These are phyloP conservation scores for Russula dissimulans DNA, from an alignment of 768 basidiomycete species.

Conservation along the genomic window DNA sequence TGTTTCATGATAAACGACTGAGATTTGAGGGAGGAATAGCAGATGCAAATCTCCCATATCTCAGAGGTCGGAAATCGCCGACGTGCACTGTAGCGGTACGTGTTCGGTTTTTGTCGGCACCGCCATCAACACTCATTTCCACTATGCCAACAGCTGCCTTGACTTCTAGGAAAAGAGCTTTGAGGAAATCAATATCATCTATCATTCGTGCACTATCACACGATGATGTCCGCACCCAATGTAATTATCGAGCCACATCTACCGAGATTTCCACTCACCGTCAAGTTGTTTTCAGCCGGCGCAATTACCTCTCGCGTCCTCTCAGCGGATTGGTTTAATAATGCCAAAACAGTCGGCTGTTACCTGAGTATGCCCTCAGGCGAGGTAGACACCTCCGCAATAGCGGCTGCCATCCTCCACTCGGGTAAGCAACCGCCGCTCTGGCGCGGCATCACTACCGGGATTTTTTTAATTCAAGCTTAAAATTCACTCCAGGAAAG, in stretches of 20 bases:
- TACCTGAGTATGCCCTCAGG: constrained; percentile 73
- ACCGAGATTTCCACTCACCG: background rate
- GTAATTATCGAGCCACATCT: constrained; percentile 27
- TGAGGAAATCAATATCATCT: constrained; percentile 43
- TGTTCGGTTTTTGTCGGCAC: too few species aligned
- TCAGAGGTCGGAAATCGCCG: too few species aligned
- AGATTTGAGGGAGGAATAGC: too few species aligned
- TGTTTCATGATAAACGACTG: too few species aligned
- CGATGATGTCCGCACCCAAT: constrained; percentile 48
- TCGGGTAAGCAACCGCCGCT: constrained; percentile 33
- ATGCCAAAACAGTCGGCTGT: constrained; percentile 50
- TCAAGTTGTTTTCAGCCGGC: constrained; percentile 33
- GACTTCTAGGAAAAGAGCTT: constrained; percentile 39
- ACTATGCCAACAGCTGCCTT: background rate
- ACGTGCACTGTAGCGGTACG: too few species aligned
- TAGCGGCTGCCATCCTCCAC: constrained; percentile 46
- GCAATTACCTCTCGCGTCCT: constrained; percentile 42
- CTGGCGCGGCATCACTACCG: background rate
- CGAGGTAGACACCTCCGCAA: constrained; percentile 50
- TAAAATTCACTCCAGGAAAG: constrained; percentile 38
- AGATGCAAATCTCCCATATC: too few species aligned
- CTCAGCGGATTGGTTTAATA: constrained; percentile 41
- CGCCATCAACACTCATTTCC: too few species aligned
- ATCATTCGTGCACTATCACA: constrained; percentile 38
- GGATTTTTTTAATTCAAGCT: background rate